Evolutionary conservation across 257 asterid genomes (phyloP), one percentile per base, ranked within the genome.

Genomic region (Solanum chilense): DNA sequence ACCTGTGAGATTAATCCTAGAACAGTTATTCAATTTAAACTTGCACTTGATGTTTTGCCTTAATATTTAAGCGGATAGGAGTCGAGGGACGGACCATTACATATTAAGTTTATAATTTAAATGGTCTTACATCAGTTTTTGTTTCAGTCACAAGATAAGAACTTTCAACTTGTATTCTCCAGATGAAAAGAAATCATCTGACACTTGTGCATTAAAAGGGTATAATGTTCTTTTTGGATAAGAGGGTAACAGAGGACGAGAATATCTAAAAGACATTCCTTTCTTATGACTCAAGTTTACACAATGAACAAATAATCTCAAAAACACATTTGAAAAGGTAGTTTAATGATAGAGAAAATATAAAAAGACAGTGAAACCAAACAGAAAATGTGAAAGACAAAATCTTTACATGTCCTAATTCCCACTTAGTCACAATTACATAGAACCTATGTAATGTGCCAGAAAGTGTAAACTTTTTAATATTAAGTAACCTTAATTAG

Each of bases 341-440:
- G 3, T 56, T 20, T 20, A 56, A 5, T 56, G 25, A 90, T 42
- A 86, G 88, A 86, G 87, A 91, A 90, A 90, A 75, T 86, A 87
- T 87, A 68, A 85, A 25, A 86, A 87, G 86, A 80, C 87, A 76
- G 90, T 84, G 93, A 92, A 85, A 88, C 66, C 84, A 78, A 81
- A 25, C 89, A 87, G 78, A 87, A 85, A 91, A 84, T 89, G 89
- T 86, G 69, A 85, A 87, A 87, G 91, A 86, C 90, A 42, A 94
- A 91, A 87, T 82, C 91, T 91, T 92, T 90, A 94, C 96, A 93
- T 89, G 93, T 93, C 92, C 90, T 91, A 92, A 89, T 90, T 87
- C 90, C 84, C 88, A 88, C 92, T 90, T 68, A 82, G 93, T 88
- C 90, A 88, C 93, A 76, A 56, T 69, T 87, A 88, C 80, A 85